These are phyloP conservation scores for Cucurbita moschata DNA, from an alignment of 306 rosid species.

Conservation along the genomic window DNA sequence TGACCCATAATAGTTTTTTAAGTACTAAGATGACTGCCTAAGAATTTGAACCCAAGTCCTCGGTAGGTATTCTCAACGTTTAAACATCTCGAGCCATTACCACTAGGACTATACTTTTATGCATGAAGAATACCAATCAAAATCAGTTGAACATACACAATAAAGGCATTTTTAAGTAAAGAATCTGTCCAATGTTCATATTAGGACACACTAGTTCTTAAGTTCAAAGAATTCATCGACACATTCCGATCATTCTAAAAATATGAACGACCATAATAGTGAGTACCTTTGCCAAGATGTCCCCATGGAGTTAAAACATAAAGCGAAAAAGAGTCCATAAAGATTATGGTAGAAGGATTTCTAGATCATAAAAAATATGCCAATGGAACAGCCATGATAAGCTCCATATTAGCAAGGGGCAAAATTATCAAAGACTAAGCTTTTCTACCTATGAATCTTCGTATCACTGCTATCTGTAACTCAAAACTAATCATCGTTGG, in stretches of 20 bases:
- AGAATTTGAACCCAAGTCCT: not conserved
- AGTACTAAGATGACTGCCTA: not conserved
- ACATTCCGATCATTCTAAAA: not conserved
- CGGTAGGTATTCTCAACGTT: not conserved
- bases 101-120: not conserved
- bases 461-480: not conserved
- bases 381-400: not conserved
- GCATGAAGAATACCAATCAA: not conserved
- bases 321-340: not conserved
- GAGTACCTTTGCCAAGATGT: not conserved
- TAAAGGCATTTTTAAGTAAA: not conserved
- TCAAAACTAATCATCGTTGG: not conserved
- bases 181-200: not conserved
- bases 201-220: not conserved
- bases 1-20: too few relatives aligned
- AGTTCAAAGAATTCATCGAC: not conserved
- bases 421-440: not conserved
- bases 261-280: not conserved
- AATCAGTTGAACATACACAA: not conserved
- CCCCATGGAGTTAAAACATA: not conserved
- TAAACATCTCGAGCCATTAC: not conserved
- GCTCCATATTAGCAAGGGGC: not conserved
- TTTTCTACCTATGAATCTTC: not conserved
- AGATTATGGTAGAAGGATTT: not conserved
- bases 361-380: not conserved